phyloP scores from a whole-genome alignment of 1,139 yeast genomes.

The Kurtzmaniella quercitrusa region DNA sequence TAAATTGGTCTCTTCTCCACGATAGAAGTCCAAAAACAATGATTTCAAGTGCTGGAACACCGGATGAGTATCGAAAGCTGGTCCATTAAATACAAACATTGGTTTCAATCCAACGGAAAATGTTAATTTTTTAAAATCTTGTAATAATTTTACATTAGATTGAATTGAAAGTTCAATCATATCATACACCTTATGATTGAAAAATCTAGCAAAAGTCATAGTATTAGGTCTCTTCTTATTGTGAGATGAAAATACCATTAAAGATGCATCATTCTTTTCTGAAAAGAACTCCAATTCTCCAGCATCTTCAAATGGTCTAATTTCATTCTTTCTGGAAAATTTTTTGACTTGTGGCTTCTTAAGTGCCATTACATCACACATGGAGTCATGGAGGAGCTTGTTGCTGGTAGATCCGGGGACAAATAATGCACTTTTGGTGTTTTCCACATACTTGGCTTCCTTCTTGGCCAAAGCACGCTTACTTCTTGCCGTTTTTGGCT shows the following conservation, averaged over 20 bases:
- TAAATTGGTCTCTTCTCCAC: slow-evolving; percentile 78
- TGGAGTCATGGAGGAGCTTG: slow-evolving; percentile 79
- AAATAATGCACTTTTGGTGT: slow-evolving; percentile 84
- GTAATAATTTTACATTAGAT: slow-evolving; percentile 63
- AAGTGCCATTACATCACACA: slow-evolving; percentile 84
- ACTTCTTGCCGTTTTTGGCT: slow-evolving; percentile 92
- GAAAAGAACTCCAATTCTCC: slow-evolving; percentile 82
- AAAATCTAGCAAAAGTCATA: slow-evolving; percentile 81
- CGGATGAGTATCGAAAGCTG: slow-evolving; percentile 87
- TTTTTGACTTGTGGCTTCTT: slow-evolving; percentile 91
- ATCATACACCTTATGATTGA: slow-evolving; percentile 85
- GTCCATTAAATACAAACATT: slow-evolving; percentile 89
- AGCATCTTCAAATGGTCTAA: slow-evolving; percentile 93
- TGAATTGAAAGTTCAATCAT: slow-evolving; percentile 86
- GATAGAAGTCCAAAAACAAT: slow-evolving; percentile 82
- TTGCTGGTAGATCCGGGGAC: slow-evolving; percentile 85
- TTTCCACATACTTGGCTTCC: slow-evolving; percentile 86
- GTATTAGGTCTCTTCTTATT: slow-evolving; percentile 94
- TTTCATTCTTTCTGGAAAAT: slow-evolving; percentile 81
- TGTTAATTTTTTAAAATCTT: slow-evolving; percentile 77
- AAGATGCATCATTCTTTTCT: slow-evolving; percentile 88
- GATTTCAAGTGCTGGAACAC: slow-evolving; percentile 83
- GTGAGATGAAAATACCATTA: slow-evolving; percentile 75
- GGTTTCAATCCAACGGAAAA: slow-evolving; percentile 91
- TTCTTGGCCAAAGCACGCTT: slow-evolving; percentile 89